Percentiles rank a stretch among this genome's conserved stretches.
Evolutionary conservation across 2,329 filamentous ascomycete genomes (phyloP).

Genomic region (Elsinoe australis): DNA sequence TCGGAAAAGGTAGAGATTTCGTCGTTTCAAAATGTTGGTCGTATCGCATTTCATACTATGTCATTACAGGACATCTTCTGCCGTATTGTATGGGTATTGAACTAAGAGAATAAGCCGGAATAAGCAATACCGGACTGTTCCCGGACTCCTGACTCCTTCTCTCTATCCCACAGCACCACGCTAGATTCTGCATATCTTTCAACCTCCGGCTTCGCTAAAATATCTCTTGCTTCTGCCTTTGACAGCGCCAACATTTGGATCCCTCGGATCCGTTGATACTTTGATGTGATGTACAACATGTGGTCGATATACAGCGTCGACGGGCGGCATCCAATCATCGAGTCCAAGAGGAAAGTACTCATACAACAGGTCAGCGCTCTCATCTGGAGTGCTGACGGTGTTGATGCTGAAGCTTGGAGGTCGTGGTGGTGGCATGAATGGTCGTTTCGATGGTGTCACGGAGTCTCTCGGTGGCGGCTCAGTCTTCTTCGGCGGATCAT

Average conservation of each 20-base stretch:
- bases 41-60: no score
- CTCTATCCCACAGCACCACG: neutral
- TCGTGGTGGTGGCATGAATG: constrained; percentile 30
- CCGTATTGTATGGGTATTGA: no score
- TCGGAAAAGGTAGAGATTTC: no score
- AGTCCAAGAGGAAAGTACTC: constrained; percentile 90
- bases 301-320: constrained; percentile 82
- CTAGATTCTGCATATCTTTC: neutral
- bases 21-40: no score
- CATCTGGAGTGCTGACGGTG: constrained; percentile 55
- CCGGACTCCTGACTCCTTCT: no score
- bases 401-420: constrained; percentile 42
- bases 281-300: constrained; percentile 87
- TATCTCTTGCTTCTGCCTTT: constrained; percentile 39
- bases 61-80: no score
- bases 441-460: constrained; percentile 15
- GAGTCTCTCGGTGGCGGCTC: neutral
- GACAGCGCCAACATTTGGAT: constrained; percentile 25
- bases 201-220: constrained; percentile 37
- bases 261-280: constrained; percentile 41
- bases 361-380: constrained; percentile 77
- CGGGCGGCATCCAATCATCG: constrained; percentile 87
- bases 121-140: no score
- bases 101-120: no score
- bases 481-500: constrained; percentile 38